Conservation (phyloP, 2,329 filamentous ascomycete genomes). For the Colletotrichum godetiae region DNA sequence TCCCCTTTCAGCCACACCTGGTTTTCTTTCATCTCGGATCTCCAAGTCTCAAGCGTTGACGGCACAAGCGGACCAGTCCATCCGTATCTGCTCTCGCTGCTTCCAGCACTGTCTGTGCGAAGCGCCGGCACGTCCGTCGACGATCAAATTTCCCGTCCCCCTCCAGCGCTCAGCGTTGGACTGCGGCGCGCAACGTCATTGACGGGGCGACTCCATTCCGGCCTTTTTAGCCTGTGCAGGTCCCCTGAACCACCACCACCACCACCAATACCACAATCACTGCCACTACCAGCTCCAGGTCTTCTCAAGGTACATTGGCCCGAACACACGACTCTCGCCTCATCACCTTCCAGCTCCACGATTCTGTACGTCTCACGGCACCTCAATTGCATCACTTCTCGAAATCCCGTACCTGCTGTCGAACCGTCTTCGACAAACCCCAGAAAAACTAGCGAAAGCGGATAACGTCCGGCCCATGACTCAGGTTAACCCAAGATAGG, state of each 20-base stretch:
- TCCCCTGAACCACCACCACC: conserved; percentile 16
- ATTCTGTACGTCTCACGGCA: conserved; percentile 15
- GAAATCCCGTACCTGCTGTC: background rate
- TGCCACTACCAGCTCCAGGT: background rate
- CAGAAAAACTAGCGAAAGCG: background rate
- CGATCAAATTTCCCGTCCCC: conserved; percentile 23
- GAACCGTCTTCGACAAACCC: background rate
- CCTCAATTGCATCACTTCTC: conserved; percentile 8
- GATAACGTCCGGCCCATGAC: conserved; percentile 13
- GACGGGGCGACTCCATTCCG: conserved; percentile 35
- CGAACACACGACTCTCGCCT: conserved; percentile 6
- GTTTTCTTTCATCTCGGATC: background rate
- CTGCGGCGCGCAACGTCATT: conserved; percentile 31
- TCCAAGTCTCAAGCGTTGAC: background rate
- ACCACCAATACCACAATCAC: no score
- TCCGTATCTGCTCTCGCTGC: background rate
- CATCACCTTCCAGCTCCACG: conserved; percentile 13
- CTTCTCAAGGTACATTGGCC: background rate
- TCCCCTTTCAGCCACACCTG: background rate
- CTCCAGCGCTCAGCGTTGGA: background rate
- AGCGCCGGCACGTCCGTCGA: conserved; percentile 15
- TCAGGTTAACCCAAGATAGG: conserved; percentile 12
- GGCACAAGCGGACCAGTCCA: background rate
- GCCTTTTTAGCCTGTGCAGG: conserved; percentile 22
- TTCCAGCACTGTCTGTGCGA: conserved; percentile 26